phyloP scores from a whole-genome alignment of 805 yeast species.

The Candida andamanensis region DNA sequence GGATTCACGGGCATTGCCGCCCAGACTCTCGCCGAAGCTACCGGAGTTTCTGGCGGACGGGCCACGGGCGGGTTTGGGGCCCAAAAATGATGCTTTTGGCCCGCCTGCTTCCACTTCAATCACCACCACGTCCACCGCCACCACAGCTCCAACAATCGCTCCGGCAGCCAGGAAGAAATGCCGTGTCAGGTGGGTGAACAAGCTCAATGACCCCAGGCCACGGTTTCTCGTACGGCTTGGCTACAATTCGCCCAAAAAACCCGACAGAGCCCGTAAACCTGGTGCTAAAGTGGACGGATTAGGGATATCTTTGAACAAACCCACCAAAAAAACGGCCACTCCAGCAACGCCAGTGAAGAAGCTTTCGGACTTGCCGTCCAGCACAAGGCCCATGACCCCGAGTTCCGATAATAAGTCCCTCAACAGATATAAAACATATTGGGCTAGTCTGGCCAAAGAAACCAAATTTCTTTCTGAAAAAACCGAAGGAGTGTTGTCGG shows the following conservation, averaged over 20 bases:
- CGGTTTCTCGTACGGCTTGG: slow-evolving; percentile 14
- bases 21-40: slow-evolving; percentile 35
- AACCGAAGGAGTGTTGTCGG: slow-evolving; percentile 16
- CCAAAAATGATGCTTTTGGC: not conserved
- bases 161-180: not conserved
- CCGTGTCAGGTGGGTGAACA: slow-evolving; percentile 26
- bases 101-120: not conserved
- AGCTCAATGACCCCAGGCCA: slow-evolving; percentile 17
- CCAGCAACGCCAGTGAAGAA: slow-evolving; percentile 1
- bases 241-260: slow-evolving; percentile 1
- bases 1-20: slow-evolving; percentile 30
- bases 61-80: not conserved
- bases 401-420: too few relatives aligned
- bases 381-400: not conserved
- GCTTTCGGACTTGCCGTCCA: too few relatives aligned
- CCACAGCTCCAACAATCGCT: not conserved
- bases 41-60: slow-evolving; percentile 15
- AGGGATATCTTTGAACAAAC: slow-evolving; percentile 5
- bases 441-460: slow-evolving; percentile 19
- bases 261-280: not conserved
- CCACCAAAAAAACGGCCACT: not conserved
- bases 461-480: slow-evolving; percentile 11
- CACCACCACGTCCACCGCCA: slow-evolving; percentile 1
- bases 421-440: slow-evolving; percentile 13
- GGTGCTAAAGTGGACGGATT: slow-evolving; percentile 2